These are phyloP conservation scores for Aeschynomene evenia DNA, from an alignment of 306 rosid species.

Conservation along the genomic window DNA sequence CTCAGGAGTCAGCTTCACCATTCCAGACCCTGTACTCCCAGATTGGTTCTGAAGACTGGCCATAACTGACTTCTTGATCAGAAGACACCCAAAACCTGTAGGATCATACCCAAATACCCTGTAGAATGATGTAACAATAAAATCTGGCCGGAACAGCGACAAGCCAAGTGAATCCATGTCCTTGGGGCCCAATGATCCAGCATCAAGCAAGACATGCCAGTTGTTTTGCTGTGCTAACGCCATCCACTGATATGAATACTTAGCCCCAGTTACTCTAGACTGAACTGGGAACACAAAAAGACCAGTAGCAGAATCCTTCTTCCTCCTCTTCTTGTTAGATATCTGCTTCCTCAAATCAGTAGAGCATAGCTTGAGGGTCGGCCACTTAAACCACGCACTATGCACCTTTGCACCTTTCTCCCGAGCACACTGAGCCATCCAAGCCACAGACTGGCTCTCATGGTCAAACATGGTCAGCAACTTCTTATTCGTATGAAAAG, in stretches of 20 bases:
- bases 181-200: slow-evolving; percentile 96
- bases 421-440: slow-evolving; percentile 93
- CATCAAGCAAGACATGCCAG: slow-evolving; percentile 97
- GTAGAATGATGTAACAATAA: slow-evolving; percentile 89
- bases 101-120: slow-evolving; percentile 95
- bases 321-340: slow-evolving; percentile 77
- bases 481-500: slow-evolving; percentile 84
- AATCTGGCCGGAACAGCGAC: slow-evolving; percentile 95
- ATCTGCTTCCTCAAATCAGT: slow-evolving; percentile 94
- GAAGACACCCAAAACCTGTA: slow-evolving; percentile 94
- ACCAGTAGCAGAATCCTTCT: slow-evolving; percentile 86
- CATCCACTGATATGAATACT: slow-evolving; percentile 99
- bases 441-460: slow-evolving; percentile 90
- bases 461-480: slow-evolving; percentile 95
- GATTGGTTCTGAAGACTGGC: slow-evolving; percentile 85
- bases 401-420: slow-evolving; percentile 88
- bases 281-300: slow-evolving; percentile 96
- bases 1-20: slow-evolving; percentile 94
- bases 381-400: slow-evolving; percentile 98
- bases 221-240: slow-evolving; percentile 96
- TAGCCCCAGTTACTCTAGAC: slow-evolving; percentile 92
- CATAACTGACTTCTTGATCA: slow-evolving; percentile 89
- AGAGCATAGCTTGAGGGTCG: slow-evolving; percentile 89
- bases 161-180: slow-evolving; percentile 98
- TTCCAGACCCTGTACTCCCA: slow-evolving; percentile 89